Evolutionary conservation across 108 stramenopile genomes (phyloP).

Genomic region (Skeletonema potamos): DNA sequence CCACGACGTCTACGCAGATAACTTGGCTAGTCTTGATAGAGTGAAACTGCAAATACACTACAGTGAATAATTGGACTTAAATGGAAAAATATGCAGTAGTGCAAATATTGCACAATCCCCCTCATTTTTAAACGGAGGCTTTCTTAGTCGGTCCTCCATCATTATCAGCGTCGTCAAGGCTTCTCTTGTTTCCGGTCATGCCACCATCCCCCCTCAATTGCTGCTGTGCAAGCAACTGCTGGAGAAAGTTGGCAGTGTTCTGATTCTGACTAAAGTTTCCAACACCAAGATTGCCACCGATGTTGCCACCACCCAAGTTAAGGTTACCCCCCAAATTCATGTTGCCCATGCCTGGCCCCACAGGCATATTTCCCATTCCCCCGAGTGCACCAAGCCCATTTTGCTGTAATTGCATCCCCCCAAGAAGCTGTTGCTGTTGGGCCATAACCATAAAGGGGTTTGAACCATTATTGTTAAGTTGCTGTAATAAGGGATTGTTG

Average conservation of each 20-base stretch:
- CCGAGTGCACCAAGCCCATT: slow-evolving; percentile 30
- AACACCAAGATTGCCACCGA: slow-evolving; percentile 1
- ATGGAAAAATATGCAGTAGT: neutral
- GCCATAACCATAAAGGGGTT: slow-evolving; percentile 29
- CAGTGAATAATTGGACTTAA: neutral
- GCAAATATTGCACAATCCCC: neutral
- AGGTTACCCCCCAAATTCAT: slow-evolving; percentile 14
- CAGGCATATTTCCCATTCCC: slow-evolving; percentile 1
- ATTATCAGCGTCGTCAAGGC: neutral
- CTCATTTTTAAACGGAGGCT: neutral
- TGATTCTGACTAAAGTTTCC: slow-evolving; percentile 4
- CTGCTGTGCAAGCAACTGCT: slow-evolving; percentile 44
- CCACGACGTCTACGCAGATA: slow-evolving; percentile 46
- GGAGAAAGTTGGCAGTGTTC: slow-evolving; percentile 31
- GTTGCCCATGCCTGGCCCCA: slow-evolving; percentile 19
- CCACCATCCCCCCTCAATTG: neutral
- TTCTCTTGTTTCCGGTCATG: slow-evolving; percentile 17
- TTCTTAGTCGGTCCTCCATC: slow-evolving; percentile 21
- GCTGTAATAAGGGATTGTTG: slow-evolving; percentile 14
- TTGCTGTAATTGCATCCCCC: slow-evolving; percentile 15
- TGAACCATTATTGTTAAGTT: slow-evolving; percentile 10
- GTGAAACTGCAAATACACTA: slow-evolving; percentile 9
- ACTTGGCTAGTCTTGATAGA: slow-evolving; percentile 16
- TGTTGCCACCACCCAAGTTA: slow-evolving; percentile 1
- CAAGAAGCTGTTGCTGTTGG: slow-evolving; percentile 35